Evolutionary conservation across 2,329 filamentous ascomycete genomes (phyloP).

Genomic region (Coniochaeta pulveracea): DNA sequence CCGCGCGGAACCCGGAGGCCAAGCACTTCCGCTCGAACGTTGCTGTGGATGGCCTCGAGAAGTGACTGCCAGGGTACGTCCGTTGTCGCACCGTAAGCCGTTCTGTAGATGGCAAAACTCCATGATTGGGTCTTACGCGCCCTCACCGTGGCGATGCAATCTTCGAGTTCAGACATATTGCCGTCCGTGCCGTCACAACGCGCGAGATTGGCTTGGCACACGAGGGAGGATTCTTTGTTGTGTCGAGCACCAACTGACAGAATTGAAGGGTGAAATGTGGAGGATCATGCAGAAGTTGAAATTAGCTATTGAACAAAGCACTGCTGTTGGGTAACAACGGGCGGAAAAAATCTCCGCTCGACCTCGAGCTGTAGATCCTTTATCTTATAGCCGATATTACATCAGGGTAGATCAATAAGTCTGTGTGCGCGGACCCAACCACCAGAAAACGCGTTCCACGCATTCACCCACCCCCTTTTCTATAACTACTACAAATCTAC

Average conservation of each 20-base stretch:
- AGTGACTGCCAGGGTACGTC: slow-evolving; percentile 5
- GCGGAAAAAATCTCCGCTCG: too few species aligned
- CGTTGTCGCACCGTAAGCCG: slow-evolving; percentile 4
- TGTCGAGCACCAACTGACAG: slow-evolving; percentile 1
- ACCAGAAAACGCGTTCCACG: too few species aligned
- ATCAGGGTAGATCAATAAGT: too few species aligned
- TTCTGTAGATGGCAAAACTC: slow-evolving; percentile 5
- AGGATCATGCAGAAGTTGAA: slow-evolving; percentile 1
- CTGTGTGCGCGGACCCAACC: too few species aligned
- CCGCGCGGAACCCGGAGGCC: slow-evolving; percentile 3
- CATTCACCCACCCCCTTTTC: too few species aligned
- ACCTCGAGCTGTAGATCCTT: too few species aligned
- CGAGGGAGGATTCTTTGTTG: slow-evolving; percentile 1
- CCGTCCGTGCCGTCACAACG: slow-evolving; percentile 3
- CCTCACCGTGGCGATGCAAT: slow-evolving; percentile 3
- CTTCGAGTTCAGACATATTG: slow-evolving; percentile 5
- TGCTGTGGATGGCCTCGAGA: slow-evolving; percentile 4
- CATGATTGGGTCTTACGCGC: slow-evolving; percentile 3
- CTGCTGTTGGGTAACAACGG: neutral
- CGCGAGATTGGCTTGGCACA: slow-evolving; percentile 3
- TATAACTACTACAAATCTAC: too few species aligned
- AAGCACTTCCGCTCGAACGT: slow-evolving; percentile 5
- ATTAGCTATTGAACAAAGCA: neutral
- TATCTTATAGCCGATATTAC: too few species aligned
- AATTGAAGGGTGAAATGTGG: neutral